Base-by-base conservation (phyloP, 768 basidiomycete species). In the Lepiota subincarnata region DNA sequence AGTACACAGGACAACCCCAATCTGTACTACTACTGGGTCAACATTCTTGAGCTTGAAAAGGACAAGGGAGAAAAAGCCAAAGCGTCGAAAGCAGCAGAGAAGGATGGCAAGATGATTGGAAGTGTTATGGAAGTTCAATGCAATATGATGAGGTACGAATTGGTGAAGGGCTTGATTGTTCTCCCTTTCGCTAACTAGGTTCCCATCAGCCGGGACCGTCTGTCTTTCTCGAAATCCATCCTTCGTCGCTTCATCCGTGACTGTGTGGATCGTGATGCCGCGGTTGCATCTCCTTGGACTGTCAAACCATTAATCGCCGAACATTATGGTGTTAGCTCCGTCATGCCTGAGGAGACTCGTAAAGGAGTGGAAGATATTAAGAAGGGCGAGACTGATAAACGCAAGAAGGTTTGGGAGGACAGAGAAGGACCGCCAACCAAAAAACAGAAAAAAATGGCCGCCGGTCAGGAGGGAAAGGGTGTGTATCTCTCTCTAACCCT, bases 161-260 rank as follows among this genome's bases (percentile, higher is more conserved):
- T 18, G 3, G 79, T 43, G 22, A n/a, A 26, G 8, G 18, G 37
- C 45, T 35, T 34, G 53, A 55, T 28, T 42, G 55, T 35, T 12
- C 38, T 36, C 28, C 47, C 55, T 50, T 16, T 55, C 48, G 47
- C 7, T 55, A 24, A 45, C 31, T 40, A 45, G 41, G 53, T 50
- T 16, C 50, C 16, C 35, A 55, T 16, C 60, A 98, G 95, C 63
- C 94, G 97, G 56, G 97, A 99, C 68, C 89, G 95, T 48, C 77
- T 96, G 16, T 85, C 92, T 16, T 98, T 98, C 71, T 96, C 93
- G 24, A 98, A 98, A 69, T 94, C 94, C 14, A 96, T 98, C 61
- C 82, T 99, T 24, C 91, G 94, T 59, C 87, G 94, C 13, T 98
- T 96, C 70, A 90, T 99, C 54, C 86, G 92, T 57, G 97, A 98